These are phyloP conservation scores for Stellera chamaejasme DNA, from an alignment of 345 rosid species.

Conservation along the genomic window DNA sequence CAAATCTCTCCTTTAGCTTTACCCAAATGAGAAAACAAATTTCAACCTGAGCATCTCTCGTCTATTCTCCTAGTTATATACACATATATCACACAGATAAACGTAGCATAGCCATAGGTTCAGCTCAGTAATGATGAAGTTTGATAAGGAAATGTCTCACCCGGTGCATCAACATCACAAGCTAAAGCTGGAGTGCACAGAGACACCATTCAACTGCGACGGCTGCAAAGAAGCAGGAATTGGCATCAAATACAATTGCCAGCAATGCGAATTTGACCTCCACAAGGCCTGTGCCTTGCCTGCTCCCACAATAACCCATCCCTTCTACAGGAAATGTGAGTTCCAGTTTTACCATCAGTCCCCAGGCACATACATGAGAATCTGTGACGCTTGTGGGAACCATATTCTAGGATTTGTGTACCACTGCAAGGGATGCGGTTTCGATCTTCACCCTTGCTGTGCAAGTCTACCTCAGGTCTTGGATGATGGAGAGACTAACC, in stretches of 20 bases:
- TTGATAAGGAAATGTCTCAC: slow-evolving; percentile 39
- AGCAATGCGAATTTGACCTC: slow-evolving; percentile 30
- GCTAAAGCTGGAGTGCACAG: slow-evolving; percentile 31
- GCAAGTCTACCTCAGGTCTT: slow-evolving; percentile 30
- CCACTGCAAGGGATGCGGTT: slow-evolving; percentile 32
- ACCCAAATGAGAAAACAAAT: neutral
- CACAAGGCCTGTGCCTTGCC: slow-evolving; percentile 33
- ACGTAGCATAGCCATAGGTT: too few relatives aligned
- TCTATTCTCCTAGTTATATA: neutral
- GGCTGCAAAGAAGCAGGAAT: slow-evolving; percentile 46
- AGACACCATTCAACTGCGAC: slow-evolving; percentile 35
- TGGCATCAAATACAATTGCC: slow-evolving; percentile 33
- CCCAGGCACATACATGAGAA: slow-evolving; percentile 16
- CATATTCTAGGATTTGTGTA: slow-evolving; percentile 32
- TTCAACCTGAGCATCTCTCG: neutral
- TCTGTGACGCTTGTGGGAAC: slow-evolving; percentile 28
- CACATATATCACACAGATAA: too few relatives aligned
- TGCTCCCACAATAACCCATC: slow-evolving; percentile 19
- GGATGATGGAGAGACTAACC: slow-evolving; percentile 25
- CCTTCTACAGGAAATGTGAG: slow-evolving; percentile 27
- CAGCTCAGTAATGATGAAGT: slow-evolving; percentile 19
- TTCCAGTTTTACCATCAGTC: slow-evolving; percentile 22
- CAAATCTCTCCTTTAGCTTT: neutral
- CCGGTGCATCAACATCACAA: slow-evolving; percentile 34
- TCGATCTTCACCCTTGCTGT: slow-evolving; percentile 46